A percentile compares a stretch with the other conserved stretches of the same genome.
phyloP scores from a whole-genome alignment of 2,329 filamentous ascomycete genomes.

The Aspergillus pseudoterreus region DNA sequence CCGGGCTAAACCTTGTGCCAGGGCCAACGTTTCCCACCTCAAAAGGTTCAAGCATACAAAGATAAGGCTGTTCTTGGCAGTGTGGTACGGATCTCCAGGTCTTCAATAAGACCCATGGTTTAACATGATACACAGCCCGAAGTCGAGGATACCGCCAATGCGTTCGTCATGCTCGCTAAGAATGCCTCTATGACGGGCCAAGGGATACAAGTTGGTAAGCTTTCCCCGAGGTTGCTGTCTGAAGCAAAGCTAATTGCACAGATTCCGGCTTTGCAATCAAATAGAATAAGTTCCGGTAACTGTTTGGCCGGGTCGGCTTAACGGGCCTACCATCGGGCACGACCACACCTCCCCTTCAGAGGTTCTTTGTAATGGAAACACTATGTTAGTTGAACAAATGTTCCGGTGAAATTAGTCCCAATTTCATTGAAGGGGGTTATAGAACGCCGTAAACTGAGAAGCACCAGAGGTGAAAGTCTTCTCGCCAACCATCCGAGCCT shows the following conservation, averaged over 20 bases:
- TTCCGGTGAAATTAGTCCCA: background rate
- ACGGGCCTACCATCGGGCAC: too few relatives aligned
- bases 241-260: conserved; percentile 16
- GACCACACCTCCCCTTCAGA: background rate
- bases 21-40: conserved; percentile 57
- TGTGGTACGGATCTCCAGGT: conserved; percentile 36
- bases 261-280: conserved; percentile 32
- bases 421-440: conserved; percentile 29
- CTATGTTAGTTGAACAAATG: conserved; percentile 13
- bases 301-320: too few relatives aligned
- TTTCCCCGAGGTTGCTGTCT: background rate
- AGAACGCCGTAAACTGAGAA: conserved; percentile 28
- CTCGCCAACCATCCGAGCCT: conserved; percentile 37
- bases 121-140: conserved; percentile 29
- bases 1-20: conserved; percentile 15
- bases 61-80: conserved; percentile 59
- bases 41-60: conserved; percentile 53
- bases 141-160: conserved; percentile 41
- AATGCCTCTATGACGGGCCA: conserved; percentile 47
- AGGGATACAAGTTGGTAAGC: conserved; percentile 41
- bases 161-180: conserved; percentile 39
- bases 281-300: background rate
- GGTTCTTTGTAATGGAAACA: conserved; percentile 13
- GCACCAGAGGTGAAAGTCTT: conserved; percentile 23
- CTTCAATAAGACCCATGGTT: background rate